These are phyloP conservation scores for Blumeriella jaapii DNA, from an alignment of 2,329 filamentous ascomycete genomes.

Conservation along the genomic window DNA sequence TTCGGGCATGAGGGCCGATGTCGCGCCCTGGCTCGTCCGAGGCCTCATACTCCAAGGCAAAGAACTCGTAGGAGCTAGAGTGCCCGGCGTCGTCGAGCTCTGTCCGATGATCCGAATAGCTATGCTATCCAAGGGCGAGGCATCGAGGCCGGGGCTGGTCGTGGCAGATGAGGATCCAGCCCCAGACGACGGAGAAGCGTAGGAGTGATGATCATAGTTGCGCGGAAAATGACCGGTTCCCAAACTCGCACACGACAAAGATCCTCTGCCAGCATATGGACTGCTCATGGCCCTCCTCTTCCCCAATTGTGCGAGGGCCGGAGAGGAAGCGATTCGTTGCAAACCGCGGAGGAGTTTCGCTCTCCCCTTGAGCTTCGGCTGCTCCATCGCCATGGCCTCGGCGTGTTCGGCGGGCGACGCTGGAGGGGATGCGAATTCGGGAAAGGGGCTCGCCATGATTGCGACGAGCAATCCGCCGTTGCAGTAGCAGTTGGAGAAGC, in stretches of 20 bases:
- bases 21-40: slow-evolving; percentile 11
- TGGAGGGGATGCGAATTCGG: slow-evolving; percentile 10
- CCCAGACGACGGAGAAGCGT: slow-evolving; percentile 18
- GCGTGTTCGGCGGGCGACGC: slow-evolving; percentile 18
- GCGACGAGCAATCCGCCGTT: not conserved
- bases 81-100: slow-evolving; percentile 10
- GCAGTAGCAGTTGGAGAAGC: too few species aligned
- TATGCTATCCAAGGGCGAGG: slow-evolving; percentile 17
- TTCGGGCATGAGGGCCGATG: slow-evolving; percentile 19
- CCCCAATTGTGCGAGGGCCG: slow-evolving; percentile 24
- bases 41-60: slow-evolving; percentile 16
- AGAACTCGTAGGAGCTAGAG: slow-evolving; percentile 17
- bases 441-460: slow-evolving; percentile 16
- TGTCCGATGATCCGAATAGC: slow-evolving; percentile 16
- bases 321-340: slow-evolving; percentile 28
- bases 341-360: slow-evolving; percentile 24
- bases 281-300: slow-evolving; percentile 23
- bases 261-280: slow-evolving; percentile 23
- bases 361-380: slow-evolving; percentile 24
- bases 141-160: slow-evolving; percentile 22
- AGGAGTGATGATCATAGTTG: slow-evolving; percentile 21
- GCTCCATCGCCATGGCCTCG: slow-evolving; percentile 21
- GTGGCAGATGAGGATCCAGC: slow-evolving; percentile 24
- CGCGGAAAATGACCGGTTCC: slow-evolving; percentile 20
- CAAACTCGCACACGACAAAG: slow-evolving; percentile 25